Evolutionary conservation across 495 filamentous ascomycete species (phyloP).

Genomic region (Penicillium parvum): DNA sequence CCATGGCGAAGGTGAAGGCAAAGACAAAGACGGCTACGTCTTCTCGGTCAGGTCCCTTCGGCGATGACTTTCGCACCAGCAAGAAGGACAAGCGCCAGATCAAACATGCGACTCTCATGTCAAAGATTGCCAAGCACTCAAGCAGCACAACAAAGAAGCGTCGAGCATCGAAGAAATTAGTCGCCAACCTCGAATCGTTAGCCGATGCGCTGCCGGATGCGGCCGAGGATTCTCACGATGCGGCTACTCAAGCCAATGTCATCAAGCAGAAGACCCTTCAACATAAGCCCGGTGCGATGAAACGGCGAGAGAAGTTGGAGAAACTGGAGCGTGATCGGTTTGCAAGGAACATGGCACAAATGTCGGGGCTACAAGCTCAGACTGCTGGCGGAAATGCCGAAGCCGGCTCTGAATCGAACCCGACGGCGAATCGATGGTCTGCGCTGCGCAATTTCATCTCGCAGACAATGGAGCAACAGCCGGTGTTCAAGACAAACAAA

Average conservation of each 20-base stretch:
- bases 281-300: constrained; percentile 72
- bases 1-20: constrained; percentile 21
- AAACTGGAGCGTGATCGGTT: constrained; percentile 77
- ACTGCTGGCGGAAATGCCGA: constrained; percentile 9
- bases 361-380: constrained; percentile 31
- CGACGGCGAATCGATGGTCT: constrained; percentile 60
- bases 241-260: constrained; percentile 40
- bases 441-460: constrained; percentile 65
- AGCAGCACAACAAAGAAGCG: constrained; percentile 54
- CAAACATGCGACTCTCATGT: constrained; percentile 71
- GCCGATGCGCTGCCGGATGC: constrained; percentile 69
- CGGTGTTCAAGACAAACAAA: constrained; percentile 50
- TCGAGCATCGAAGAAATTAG: constrained; percentile 70
- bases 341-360: constrained; percentile 69
- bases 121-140: constrained; percentile 63
- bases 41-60: constrained; percentile 25
- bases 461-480: constrained; percentile 69
- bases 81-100: constrained; percentile 77
- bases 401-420: constrained; percentile 18
- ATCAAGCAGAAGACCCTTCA: constrained; percentile 67
- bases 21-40: constrained; percentile 24
- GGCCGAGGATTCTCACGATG: constrained; percentile 30
- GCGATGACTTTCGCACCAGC: constrained; percentile 52
- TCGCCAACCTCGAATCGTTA: constrained; percentile 70
- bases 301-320: constrained; percentile 75